phyloP scores from a whole-genome alignment of 345 rosid species.

The Camelina sativa region DNA sequence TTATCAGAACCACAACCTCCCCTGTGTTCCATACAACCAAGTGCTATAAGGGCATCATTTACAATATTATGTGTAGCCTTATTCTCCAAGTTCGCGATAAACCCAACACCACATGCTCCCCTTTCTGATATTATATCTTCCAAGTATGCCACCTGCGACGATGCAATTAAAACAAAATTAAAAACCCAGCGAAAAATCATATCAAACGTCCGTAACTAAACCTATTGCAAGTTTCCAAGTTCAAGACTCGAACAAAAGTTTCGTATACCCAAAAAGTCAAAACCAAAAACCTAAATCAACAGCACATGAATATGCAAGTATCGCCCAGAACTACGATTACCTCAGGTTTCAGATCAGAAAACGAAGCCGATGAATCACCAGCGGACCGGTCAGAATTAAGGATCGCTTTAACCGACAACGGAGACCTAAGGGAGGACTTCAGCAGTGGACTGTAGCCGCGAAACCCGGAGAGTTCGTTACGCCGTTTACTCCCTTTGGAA shows the following conservation, averaged over 20 bases:
- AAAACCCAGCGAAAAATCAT: neutral
- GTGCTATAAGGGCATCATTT: conserved; percentile 82
- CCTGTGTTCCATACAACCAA: conserved; percentile 99
- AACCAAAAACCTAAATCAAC: conserved; percentile 24
- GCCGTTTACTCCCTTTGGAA: conserved; percentile 52
- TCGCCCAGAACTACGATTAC: conserved; percentile 25
- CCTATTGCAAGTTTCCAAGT: neutral
- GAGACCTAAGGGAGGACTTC: conserved; percentile 38
- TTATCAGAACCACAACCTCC: conserved; percentile 99
- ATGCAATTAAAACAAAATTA: neutral
- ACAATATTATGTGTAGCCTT: conserved; percentile 78
- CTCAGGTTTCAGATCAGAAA: conserved; percentile 42
- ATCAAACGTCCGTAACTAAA: neutral
- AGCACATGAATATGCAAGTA: conserved; percentile 19
- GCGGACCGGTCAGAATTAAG: conserved; percentile 52
- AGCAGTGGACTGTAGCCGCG: conserved; percentile 47
- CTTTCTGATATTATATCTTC: conserved; percentile 86
- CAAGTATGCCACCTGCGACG: conserved; percentile 72
- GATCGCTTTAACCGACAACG: conserved; percentile 49
- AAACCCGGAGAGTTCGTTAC: conserved; percentile 48
- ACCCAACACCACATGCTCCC: conserved; percentile 99
- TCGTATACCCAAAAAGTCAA: conserved; percentile 19
- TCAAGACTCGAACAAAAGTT: neutral
- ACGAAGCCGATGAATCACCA: conserved; percentile 45
- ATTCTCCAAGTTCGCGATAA: conserved; percentile 87